A percentile compares a stretch with the other conserved stretches of the same genome.
phyloP scores from a whole-genome alignment of 169 alveolate genomes.

The Amoebophrya sp. region DNA sequence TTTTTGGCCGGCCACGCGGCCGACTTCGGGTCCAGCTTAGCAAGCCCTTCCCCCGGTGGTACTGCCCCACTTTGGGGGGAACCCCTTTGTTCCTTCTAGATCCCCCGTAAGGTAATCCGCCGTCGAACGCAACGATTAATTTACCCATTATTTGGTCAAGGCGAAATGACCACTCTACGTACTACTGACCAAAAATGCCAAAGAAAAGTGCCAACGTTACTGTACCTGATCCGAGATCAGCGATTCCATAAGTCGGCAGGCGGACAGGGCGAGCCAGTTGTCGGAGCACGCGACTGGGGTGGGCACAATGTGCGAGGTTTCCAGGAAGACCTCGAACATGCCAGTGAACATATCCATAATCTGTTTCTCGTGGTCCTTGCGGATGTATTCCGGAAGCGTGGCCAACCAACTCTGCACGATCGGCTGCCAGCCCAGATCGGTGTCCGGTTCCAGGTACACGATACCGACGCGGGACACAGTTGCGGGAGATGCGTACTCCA shows the following conservation, averaged over 20 bases:
- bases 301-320: constrained; percentile 37
- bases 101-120: no score
- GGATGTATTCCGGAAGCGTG: constrained; percentile 53
- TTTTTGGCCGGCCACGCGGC: no score
- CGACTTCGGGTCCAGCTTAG: no score
- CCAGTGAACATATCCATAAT: constrained; percentile 36
- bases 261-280: constrained; percentile 52
- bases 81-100: no score
- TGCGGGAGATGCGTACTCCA: constrained; percentile 80
- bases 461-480: constrained; percentile 81
- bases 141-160: no score
- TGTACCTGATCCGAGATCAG: constrained; percentile 37
- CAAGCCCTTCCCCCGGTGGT: no score
- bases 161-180: no score
- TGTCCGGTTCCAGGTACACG: constrained; percentile 77
- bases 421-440: constrained; percentile 67
- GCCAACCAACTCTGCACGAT: constrained; percentile 63
- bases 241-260: constrained; percentile 43
- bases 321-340: constrained; percentile 43
- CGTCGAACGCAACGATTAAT: no score
- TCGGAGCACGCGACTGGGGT: constrained; percentile 49
- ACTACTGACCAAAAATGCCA: no score
- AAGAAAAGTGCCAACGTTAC: constrained; percentile 40
- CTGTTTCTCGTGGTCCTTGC: constrained; percentile 46
- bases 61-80: no score